phyloP scores from a whole-genome alignment of 2,329 filamentous ascomycete genomes.

The Botryotinia calthae region DNA sequence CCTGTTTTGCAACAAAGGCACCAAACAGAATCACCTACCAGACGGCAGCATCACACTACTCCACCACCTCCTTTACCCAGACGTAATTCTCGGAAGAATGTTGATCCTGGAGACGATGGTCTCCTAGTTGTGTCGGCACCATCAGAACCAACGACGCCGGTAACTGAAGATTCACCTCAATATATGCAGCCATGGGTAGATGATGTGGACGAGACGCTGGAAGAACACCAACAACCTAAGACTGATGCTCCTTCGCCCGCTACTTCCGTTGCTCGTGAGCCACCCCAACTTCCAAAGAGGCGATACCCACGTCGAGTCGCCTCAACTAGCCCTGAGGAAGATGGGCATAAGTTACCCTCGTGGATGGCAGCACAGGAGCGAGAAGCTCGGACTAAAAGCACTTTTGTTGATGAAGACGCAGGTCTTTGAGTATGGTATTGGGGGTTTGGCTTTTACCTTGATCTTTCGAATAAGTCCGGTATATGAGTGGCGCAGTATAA shows the following conservation, averaged over 20 bases:
- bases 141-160: slow-evolving; percentile 56
- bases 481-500: not conserved
- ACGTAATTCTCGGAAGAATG: slow-evolving; percentile 22
- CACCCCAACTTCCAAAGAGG: slow-evolving; percentile 33
- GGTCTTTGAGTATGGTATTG: slow-evolving; percentile 23
- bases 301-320: slow-evolving; percentile 29
- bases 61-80: slow-evolving; percentile 50
- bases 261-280: slow-evolving; percentile 4
- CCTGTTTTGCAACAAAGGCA: slow-evolving; percentile 30
- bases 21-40: slow-evolving; percentile 32
- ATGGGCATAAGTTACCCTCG: slow-evolving; percentile 34
- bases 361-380: slow-evolving; percentile 41
- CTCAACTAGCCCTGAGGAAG: slow-evolving; percentile 38
- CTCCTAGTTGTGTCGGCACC: slow-evolving; percentile 66
- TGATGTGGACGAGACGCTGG: slow-evolving; percentile 37
- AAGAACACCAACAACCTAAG: slow-evolving; percentile 13
- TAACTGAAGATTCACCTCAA: slow-evolving; percentile 40
- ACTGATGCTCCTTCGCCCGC: not conserved
- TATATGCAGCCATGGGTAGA: slow-evolving; percentile 41
- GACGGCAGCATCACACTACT: slow-evolving; percentile 37
- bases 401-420: slow-evolving; percentile 37
- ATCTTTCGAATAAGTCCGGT: not conserved
- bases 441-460: not conserved
- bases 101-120: slow-evolving; percentile 45
- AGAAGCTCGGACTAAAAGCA: slow-evolving; percentile 38